Evolutionary conservation across 176 grass and related monocot genomes (phyloP), one percentile per base, ranked within the genome.

Genomic region (Coix lacrymajobi): DNA sequence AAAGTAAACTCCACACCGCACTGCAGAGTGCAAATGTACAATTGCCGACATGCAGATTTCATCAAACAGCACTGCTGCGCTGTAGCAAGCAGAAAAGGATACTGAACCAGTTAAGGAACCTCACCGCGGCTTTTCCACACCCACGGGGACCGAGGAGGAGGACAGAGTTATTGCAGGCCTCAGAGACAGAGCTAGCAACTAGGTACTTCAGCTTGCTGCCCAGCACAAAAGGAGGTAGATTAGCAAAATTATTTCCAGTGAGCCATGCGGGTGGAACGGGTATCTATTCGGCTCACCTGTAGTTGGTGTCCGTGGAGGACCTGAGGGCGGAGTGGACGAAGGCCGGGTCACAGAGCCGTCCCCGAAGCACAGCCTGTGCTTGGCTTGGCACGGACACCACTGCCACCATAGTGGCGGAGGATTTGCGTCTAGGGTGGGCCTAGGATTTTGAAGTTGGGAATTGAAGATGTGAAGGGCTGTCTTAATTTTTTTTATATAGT

Each of bases 181-280:
- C 92, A 4, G 92, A 83, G 61, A 98, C 78, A 68, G 92, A 93
- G 82, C 89, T 93, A 66, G 84, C 45, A 25, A 98, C 84, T 14
- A 94, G 88, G 79, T 91, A 90, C 88, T 91, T 95, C 43, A 98
- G 70, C 82, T 95, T 91, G 24, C 96, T 98, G 84, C 31, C 4
- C 76, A 71, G 66, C 40, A 7, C 51, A 72, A 40, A 49, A 86
- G 36, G 46, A 40, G 19, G 19, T 60, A 11, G 33, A 25, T 28
- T 40, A 71, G 49, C 5, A 32, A 22, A 44, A 8, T 11, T 61
- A 4, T 34, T 82, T 66, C 44, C 66, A 3, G 83, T 0, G 3
- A 87, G 52, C 56, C 0, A 29, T 26, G 62, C 1, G 3, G 43
- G 11, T 54, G 26, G 66, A 20, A 24, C 8, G 28, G 29, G 66